phyloP scores from a whole-genome alignment of 345 rosid species.

The Chamaenerion angustifolium region DNA sequence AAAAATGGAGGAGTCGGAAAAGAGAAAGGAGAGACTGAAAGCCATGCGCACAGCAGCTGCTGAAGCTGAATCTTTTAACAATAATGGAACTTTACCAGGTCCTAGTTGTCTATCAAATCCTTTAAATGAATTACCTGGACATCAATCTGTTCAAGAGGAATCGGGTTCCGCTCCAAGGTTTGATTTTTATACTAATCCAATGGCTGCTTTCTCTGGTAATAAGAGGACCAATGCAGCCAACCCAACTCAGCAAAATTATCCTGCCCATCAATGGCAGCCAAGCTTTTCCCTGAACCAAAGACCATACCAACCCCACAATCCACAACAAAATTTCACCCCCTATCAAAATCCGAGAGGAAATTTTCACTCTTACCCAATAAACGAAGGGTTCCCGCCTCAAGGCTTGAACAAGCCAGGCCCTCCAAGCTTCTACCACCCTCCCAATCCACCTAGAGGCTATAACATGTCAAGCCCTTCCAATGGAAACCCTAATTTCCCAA shows the following conservation, averaged over 20 bases:
- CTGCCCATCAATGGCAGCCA: slow-evolving; percentile 27
- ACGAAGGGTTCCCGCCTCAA: slow-evolving; percentile 26
- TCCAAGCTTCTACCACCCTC: slow-evolving; percentile 14
- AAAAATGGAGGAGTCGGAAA: slow-evolving; percentile 68
- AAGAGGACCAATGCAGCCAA: slow-evolving; percentile 21
- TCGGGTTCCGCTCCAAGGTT: slow-evolving; percentile 32
- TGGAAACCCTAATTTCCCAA: background rate
- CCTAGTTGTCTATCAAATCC: slow-evolving; percentile 50
- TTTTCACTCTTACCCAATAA: slow-evolving; percentile 23
- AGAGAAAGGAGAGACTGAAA: slow-evolving; percentile 55
- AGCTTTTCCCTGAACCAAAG: slow-evolving; percentile 19
- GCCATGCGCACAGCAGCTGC: slow-evolving; percentile 67
- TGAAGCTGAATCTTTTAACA: slow-evolving; percentile 21
- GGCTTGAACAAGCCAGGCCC: slow-evolving; percentile 22
- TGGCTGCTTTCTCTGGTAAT: slow-evolving; percentile 61
- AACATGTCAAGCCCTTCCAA: too few species aligned
- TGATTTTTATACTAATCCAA: slow-evolving; percentile 70
- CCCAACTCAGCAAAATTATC: slow-evolving; percentile 16
- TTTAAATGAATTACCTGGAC: slow-evolving; percentile 28
- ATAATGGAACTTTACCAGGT: slow-evolving; percentile 17
- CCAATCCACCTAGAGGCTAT: slow-evolving; percentile 14
- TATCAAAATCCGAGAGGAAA: slow-evolving; percentile 20
- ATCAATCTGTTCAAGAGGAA: slow-evolving; percentile 15
- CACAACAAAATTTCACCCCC: slow-evolving; percentile 16
- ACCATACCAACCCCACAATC: slow-evolving; percentile 25